Evolutionary conservation across 1,139 yeast species (phyloP), one percentile per base, ranked within the genome.

Genomic region (Wickerhamomyces sp.): DNA sequence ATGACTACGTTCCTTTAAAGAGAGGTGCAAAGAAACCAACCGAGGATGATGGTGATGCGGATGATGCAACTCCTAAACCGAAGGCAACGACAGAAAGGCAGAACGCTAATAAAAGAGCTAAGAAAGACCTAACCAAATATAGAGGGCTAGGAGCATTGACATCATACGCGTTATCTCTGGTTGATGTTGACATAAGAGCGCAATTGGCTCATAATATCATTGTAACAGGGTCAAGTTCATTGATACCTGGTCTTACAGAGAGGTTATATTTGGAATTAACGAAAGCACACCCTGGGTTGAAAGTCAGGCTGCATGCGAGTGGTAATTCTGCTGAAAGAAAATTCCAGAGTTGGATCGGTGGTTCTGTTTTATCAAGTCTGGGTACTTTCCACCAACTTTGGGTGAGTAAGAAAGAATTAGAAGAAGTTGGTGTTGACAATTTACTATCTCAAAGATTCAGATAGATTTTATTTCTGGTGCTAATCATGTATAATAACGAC

Each of bases 301-400:
- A 92, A 61, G 81, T 92, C 38, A 72, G 97, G 56, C 74, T 92
- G 35, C 87, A 89, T 54, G 87, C 97, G 1, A 81, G 87, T 5
- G 97, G 98, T 28, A 87, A 86, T 58, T 65, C 85, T 2, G 73
- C 74, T 37, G 98, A 92, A 62, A 75, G 97, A 55, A 78, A 80
- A 49, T 86, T 78, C 58, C 89, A 94, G 47, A 74, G 94, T 7
- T 92, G 98, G 97, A 77, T 92, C 40, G 99, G 99, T 32, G 97
- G 97, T 7, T 82, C 95, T 49, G 94, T 92, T 30, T 69, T 92
- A 43, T 83, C 96, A 4, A 84, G 96, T 40, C 71, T 92, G 55
- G 98, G 98, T 21, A 89, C 97, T 2, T 92, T 92, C 70, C 98
- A 92, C 61, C 98, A 92, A 63, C 69, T 86, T 67, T 92, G 98